Evolutionary conservation across 106 monocot genomes (phyloP), one percentile per base, ranked within the genome.

Genomic region (Dendrobium officinale): DNA sequence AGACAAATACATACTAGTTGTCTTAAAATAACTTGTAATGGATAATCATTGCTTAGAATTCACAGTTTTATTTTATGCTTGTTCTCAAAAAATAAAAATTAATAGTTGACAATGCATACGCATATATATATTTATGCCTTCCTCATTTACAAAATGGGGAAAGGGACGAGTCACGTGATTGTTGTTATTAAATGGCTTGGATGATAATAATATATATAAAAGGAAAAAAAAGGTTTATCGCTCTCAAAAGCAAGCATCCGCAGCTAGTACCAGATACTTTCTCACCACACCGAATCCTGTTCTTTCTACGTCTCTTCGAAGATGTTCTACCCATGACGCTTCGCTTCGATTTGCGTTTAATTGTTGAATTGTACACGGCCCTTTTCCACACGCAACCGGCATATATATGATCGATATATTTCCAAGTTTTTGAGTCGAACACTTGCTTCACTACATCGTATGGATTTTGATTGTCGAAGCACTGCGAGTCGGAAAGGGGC

Each of bases 201-300:
- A 51, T 51, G 13, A 51, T 37, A 37, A 37, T 37, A 37, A 37
- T 37, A 37, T 37, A 3, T 37, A 10, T 3, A 51, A 51, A 51
- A 11, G 51, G 13, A 51, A 61, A 61, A 22, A 4, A 22, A 61
- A 22, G 61, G 40, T 9, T 74, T 44, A 20, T 19, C 44, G 42
- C 74, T 42, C 51, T 55, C 55, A 31, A 77, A 77, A 55, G 77
- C 77, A 16, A 54, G 77, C 77, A 55, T 77, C 24, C 48, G 11
- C 77, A 6, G 19, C 6, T 22, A 22, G 7, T 45, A 5, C 29
- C 27, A 0, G 26, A 9, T 29, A 5, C 70, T 33, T 70, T 70
- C 29, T 22, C 70, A 70, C 70, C 70, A 11, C n/a, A 33, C 16
- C n/a, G 74, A 74, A 74, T 74, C 42, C 5, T 20, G 7, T 77